These are phyloP conservation scores for Fraxinus pennsylvanica DNA, from an alignment of 257 asterid species.

Conservation along the genomic window DNA sequence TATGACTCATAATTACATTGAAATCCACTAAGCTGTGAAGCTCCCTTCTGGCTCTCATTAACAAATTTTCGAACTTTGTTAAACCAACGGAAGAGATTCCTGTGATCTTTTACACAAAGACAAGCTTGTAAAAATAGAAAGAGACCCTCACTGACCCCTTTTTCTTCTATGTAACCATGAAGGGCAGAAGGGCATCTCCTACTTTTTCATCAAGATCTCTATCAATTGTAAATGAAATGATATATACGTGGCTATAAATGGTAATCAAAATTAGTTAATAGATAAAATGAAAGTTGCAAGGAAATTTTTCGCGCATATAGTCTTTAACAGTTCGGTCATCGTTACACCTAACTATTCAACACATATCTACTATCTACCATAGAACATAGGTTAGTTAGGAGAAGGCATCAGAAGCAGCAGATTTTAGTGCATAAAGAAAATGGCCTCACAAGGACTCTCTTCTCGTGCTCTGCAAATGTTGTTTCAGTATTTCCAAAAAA, in stretches of 20 bases:
- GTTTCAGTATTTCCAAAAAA: not conserved
- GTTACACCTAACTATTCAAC: not conserved
- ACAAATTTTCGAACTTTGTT: conserved; percentile 57
- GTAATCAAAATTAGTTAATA: not conserved
- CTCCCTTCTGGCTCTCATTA: conserved; percentile 35
- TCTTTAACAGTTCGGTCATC: not conserved
- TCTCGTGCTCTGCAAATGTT: not conserved
- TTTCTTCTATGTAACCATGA: conserved; percentile 65
- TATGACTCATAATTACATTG: not conserved
- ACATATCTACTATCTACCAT: not conserved
- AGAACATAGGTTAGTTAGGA: not conserved
- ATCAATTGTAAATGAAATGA: conserved; percentile 21
- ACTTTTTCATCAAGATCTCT: conserved; percentile 67
- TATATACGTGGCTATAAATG: conserved; percentile 14
- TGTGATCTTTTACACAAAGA: conserved; percentile 93
- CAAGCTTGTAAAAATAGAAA: conserved; percentile 92
- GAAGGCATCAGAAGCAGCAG: not conserved
- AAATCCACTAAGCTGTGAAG: conserved; percentile 27
- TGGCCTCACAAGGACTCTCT: not conserved
- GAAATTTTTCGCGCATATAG: not conserved
- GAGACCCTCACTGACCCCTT: conserved; percentile 73
- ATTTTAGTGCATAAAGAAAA: not conserved
- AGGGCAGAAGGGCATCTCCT: conserved; percentile 50
- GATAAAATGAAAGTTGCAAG: conserved; percentile 4
- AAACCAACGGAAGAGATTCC: conserved; percentile 65